Percentiles rank a stretch among this genome's conserved stretches.
These are phyloP conservation scores for Penicillium nucicola DNA, from an alignment of 495 filamentous ascomycete species.

Conservation along the genomic window DNA sequence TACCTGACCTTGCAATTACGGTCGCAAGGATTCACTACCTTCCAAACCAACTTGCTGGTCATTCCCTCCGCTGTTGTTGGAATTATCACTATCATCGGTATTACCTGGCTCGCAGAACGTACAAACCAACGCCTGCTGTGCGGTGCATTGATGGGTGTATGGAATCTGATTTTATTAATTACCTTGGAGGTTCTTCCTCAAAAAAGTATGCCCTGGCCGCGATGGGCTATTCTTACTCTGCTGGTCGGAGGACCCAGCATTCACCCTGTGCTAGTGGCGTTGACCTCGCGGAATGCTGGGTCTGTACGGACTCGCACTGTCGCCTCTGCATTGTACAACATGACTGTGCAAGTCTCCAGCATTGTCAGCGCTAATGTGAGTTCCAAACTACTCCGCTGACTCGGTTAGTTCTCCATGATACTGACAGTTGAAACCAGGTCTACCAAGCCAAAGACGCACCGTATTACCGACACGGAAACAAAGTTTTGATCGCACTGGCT, in stretches of 20 bases:
- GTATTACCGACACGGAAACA: conserved; percentile 61
- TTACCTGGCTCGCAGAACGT: conserved; percentile 50
- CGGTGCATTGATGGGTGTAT: conserved; percentile 46
- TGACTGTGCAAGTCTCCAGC: conserved; percentile 63
- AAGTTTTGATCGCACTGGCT: conserved; percentile 54
- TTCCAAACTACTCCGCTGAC: neutral
- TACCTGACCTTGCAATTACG: conserved; percentile 62
- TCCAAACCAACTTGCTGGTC: conserved; percentile 53
- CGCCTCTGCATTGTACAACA: conserved; percentile 63
- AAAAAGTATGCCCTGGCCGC: conserved; percentile 42
- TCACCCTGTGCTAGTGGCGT: conserved; percentile 64
- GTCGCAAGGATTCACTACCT: conserved; percentile 59
- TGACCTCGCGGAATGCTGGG: conserved; percentile 61
- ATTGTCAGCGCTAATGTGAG: conserved; percentile 53
- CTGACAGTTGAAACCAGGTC: conserved; percentile 33
- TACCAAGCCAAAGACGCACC: conserved; percentile 63
- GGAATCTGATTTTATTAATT: conserved; percentile 53
- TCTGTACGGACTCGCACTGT: conserved; percentile 63
- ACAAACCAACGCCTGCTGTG: conserved; percentile 50
- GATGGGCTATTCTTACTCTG: conserved; percentile 48
- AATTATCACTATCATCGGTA: conserved; percentile 36
- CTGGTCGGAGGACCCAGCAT: conserved; percentile 55
- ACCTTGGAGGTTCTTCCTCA: conserved; percentile 40
- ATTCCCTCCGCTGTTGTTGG: conserved; percentile 54
- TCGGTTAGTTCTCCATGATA: neutral